Evolutionary conservation across 2,329 filamentous ascomycete species (phyloP).

Genomic region (Arachnomyces sp.): DNA sequence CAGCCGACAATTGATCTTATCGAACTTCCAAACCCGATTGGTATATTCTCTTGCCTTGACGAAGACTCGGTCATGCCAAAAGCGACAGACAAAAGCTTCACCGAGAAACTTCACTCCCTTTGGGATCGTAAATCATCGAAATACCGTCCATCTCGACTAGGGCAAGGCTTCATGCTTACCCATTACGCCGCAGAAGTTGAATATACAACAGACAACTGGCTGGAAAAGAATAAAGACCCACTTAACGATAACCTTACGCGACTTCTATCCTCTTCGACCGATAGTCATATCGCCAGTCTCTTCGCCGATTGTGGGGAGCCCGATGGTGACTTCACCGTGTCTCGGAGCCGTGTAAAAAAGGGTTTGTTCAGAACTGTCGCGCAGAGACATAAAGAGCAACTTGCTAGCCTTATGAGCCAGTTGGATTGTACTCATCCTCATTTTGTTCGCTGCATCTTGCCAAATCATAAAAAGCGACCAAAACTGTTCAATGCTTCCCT

Average conservation of each 20-base stretch:
- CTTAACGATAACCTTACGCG: constrained; percentile 94
- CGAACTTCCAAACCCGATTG: constrained; percentile 90
- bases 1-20: constrained; percentile 98
- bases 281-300: constrained; percentile 74
- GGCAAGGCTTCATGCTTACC: constrained; percentile 88
- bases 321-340: constrained; percentile 64
- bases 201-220: constrained; percentile 88
- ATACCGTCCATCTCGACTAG: constrained; percentile 79
- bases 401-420: constrained; percentile 92
- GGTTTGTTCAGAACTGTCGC: constrained; percentile 94
- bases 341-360: constrained; percentile 82
- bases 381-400: constrained; percentile 93
- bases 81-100: constrained; percentile 92
- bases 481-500: constrained; percentile 87
- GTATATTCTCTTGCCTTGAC: constrained; percentile 96
- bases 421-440: constrained; percentile 95
- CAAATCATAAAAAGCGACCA: constrained; percentile 94
- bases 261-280: constrained; percentile 70
- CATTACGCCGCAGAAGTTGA: constrained; percentile 98
- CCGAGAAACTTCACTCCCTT: constrained; percentile 89
- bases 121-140: constrained; percentile 97
- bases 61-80: constrained; percentile 99
- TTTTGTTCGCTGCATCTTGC: constrained; percentile 94
- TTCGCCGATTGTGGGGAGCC: constrained; percentile 82
- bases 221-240: constrained; percentile 99